Evolutionary conservation across 805 yeast species (phyloP).

Genomic region (Sugiyamaella marilandica): DNA sequence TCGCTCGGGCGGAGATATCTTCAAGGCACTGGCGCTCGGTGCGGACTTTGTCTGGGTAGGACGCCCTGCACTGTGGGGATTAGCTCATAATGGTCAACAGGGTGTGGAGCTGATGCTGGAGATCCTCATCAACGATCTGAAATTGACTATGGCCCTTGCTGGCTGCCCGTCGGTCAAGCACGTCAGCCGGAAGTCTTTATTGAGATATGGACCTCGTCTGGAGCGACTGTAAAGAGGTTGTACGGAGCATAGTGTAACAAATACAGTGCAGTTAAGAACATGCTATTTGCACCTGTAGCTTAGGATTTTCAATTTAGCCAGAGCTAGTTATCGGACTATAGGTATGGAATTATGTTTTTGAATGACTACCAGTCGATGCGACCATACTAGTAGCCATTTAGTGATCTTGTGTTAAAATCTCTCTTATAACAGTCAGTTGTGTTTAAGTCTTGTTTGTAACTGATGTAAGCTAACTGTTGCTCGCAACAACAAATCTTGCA

Average conservation of each 20-base stretch:
- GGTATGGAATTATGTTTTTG: too few relatives aligned
- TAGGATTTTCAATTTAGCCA: too few relatives aligned
- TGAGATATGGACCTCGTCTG: constrained; percentile 17
- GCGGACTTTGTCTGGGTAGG: constrained; percentile 65
- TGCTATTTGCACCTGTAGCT: neutral
- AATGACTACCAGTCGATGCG: too few relatives aligned
- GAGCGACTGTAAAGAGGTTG: constrained; percentile 2
- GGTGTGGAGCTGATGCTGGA: constrained; percentile 44
- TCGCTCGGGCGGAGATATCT: constrained; percentile 59
- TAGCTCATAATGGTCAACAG: constrained; percentile 61
- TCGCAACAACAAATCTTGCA: too few relatives aligned
- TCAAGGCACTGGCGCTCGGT: constrained; percentile 64
- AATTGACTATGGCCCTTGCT: constrained; percentile 24
- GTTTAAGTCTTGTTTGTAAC: too few relatives aligned
- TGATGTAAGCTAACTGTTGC: too few relatives aligned
- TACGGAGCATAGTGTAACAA: neutral
- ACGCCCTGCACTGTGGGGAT: constrained; percentile 61
- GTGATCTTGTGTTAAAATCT: too few relatives aligned
- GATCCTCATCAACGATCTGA: constrained; percentile 22
- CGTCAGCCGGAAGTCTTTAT: constrained; percentile 13
- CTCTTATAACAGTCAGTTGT: too few relatives aligned
- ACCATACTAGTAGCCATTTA: too few relatives aligned
- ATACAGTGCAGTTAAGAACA: neutral
- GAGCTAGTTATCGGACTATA: too few relatives aligned
- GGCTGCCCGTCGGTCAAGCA: constrained; percentile 18